These are phyloP conservation scores for Monosporascus sp. DNA, from an alignment of 2,329 filamentous ascomycete species.

Conservation along the genomic window DNA sequence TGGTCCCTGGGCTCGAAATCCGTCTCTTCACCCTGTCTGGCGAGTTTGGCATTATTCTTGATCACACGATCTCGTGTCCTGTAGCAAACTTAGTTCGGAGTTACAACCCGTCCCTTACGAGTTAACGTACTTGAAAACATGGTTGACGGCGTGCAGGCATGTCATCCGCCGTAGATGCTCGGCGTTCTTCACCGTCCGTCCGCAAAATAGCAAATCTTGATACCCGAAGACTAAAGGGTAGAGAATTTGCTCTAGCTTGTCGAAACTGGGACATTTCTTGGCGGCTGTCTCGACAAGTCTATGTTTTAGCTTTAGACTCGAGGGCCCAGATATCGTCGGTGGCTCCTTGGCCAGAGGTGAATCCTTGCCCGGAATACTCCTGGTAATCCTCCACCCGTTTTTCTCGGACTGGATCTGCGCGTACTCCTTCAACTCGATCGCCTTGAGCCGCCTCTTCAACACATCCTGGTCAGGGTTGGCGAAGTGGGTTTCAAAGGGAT, in stretches of 20 bases:
- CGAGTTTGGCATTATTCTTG: constrained; percentile 81
- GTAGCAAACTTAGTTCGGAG: constrained; percentile 12
- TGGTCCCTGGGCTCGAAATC: constrained; percentile 81
- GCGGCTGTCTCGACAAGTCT: constrained; percentile 54
- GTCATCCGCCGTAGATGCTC: constrained; percentile 63
- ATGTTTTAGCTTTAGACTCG: constrained; percentile 61
- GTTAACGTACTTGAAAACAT: constrained; percentile 71
- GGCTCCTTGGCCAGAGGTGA: constrained; percentile 26
- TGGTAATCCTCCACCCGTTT: constrained; percentile 43
- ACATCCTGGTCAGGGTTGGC: constrained; percentile 58
- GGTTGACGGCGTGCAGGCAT: constrained; percentile 83
- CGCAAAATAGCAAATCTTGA: constrained; percentile 71
- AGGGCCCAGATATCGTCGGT: constrained; percentile 33
- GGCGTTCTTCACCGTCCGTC: constrained; percentile 64
- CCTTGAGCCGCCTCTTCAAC: constrained; percentile 48
- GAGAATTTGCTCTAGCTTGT: constrained; percentile 57
- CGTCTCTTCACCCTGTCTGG: constrained; percentile 57
- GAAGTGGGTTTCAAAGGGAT: constrained; percentile 82
- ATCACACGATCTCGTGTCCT: constrained; percentile 83
- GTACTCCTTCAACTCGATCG: constrained; percentile 47
- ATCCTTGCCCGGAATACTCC: constrained; percentile 40
- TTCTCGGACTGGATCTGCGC: constrained; percentile 40
- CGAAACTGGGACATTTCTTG: constrained; percentile 52
- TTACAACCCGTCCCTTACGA: neutral
- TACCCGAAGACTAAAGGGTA: constrained; percentile 76